Percentiles rank a stretch among this genome's conserved stretches.
These are phyloP conservation scores for Sparassis latifolia DNA, from an alignment of 1,284 basidiomycete genomes.

Conservation along the genomic window DNA sequence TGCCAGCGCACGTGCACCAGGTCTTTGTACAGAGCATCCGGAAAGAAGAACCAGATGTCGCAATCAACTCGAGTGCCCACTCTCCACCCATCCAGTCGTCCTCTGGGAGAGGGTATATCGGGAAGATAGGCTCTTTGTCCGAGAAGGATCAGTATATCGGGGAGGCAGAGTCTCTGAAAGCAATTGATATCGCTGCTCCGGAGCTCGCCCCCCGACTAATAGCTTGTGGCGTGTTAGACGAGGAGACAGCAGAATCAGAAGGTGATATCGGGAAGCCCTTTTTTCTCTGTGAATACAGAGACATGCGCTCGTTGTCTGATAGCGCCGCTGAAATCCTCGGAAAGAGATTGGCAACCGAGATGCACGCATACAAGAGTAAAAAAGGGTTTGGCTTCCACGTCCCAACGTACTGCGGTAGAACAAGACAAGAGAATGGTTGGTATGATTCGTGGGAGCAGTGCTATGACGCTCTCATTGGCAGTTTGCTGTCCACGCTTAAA, in stretches of 20 bases:
- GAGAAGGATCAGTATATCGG: conserved; percentile 65
- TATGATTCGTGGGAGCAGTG: conserved; percentile 67
- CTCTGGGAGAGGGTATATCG: conserved; percentile 51
- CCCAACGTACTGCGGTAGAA: conserved; percentile 78
- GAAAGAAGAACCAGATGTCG: conserved; percentile 39
- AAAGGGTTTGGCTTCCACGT: conserved; percentile 70
- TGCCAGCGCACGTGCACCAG: conserved; percentile 13
- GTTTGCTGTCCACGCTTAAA: conserved; percentile 52
- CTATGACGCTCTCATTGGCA: conserved; percentile 63
- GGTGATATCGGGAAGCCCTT: conserved; percentile 43
- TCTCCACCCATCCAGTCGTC: conserved; percentile 51
- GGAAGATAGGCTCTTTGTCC: conserved; percentile 44
- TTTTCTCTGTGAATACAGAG: conserved; percentile 74
- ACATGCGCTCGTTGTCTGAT: conserved; percentile 42
- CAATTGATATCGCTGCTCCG: conserved; percentile 58
- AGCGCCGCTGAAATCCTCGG: conserved; percentile 49
- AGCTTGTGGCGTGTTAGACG: conserved; percentile 39
- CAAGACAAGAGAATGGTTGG: conserved; percentile 74
- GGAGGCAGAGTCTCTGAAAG: conserved; percentile 67
- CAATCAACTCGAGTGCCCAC: conserved; percentile 42
- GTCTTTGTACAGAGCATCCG: conserved; percentile 39
- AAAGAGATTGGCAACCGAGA: conserved; percentile 54
- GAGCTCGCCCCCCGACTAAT: conserved; percentile 62
- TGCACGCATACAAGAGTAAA: conserved; percentile 50
- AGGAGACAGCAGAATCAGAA: conserved; percentile 22